phyloP scores from a whole-genome alignment of 345 rosid species.

The Citrus medica region DNA sequence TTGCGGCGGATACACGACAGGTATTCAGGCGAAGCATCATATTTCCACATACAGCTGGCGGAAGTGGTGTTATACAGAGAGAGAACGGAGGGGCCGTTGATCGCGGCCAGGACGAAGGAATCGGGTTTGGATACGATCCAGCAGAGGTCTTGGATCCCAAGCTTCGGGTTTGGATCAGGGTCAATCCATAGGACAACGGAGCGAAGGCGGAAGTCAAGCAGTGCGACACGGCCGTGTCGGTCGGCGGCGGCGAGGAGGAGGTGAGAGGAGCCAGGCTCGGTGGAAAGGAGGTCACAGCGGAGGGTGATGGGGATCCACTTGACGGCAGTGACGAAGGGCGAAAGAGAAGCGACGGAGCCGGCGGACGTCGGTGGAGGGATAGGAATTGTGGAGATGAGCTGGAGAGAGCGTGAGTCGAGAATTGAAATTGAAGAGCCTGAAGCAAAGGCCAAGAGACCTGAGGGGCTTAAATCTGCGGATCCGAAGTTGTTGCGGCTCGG shows the following conservation, averaged over 20 bases:
- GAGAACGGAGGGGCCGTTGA: slow-evolving; percentile 70
- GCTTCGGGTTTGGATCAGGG: slow-evolving; percentile 51
- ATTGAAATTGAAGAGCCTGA: slow-evolving; percentile 81
- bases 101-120: slow-evolving; percentile 56
- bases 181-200: slow-evolving; percentile 65
- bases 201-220: slow-evolving; percentile 70
- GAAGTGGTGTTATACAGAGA: slow-evolving; percentile 50
- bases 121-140: slow-evolving; percentile 64
- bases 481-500: slow-evolving; percentile 92
- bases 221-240: slow-evolving; percentile 88
- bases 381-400: slow-evolving; percentile 72
- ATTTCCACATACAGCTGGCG: slow-evolving; percentile 60
- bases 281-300: slow-evolving; percentile 71
- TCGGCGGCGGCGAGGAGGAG: slow-evolving; percentile 87
- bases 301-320: slow-evolving; percentile 89
- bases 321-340: slow-evolving; percentile 79
- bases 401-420: slow-evolving; percentile 79
- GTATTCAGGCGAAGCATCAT: slow-evolving; percentile 73
- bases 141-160: slow-evolving; percentile 84
- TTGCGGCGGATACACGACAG: slow-evolving; percentile 84
- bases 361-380: slow-evolving; percentile 62
- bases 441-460: slow-evolving; percentile 85
- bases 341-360: slow-evolving; percentile 46
- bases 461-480: slow-evolving; percentile 67
- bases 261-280: slow-evolving; percentile 69